Evolutionary conservation across 2,329 filamentous ascomycete species (phyloP).

Genomic region (Pseudomassariella vexata): DNA sequence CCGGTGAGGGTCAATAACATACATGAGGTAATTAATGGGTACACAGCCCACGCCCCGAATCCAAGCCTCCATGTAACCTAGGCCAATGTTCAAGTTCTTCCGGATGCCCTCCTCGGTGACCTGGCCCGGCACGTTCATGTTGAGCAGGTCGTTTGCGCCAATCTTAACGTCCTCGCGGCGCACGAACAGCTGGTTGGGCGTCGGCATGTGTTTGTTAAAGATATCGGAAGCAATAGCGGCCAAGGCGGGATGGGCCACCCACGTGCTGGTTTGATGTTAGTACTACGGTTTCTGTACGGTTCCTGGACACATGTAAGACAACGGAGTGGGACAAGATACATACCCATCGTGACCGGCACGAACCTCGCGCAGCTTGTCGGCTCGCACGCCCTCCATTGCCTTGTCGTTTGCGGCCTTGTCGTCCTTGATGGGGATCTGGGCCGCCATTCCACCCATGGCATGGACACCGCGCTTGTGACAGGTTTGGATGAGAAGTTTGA

Average conservation of each 20-base stretch:
- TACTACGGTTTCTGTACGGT: too few species aligned
- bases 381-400: slow-evolving; percentile 88
- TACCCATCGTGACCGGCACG: slow-evolving; percentile 83
- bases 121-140: slow-evolving; percentile 93
- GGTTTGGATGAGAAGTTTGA: slow-evolving; percentile 95
- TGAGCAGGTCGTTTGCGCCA: slow-evolving; percentile 82
- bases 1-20: too few species aligned
- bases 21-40: slow-evolving; percentile 96
- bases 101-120: slow-evolving; percentile 92
- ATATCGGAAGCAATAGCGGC: slow-evolving; percentile 82
- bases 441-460: slow-evolving; percentile 98
- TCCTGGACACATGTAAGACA: neutral
- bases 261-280: slow-evolving; percentile 46
- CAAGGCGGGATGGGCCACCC: slow-evolving; percentile 94
- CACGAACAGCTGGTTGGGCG: slow-evolving; percentile 90
- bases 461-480: slow-evolving; percentile 97
- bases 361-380: slow-evolving; percentile 94
- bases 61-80: slow-evolving; percentile 99
- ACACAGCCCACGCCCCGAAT: slow-evolving; percentile 90
- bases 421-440: slow-evolving; percentile 97
- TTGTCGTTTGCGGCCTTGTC: slow-evolving; percentile 85
- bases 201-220: slow-evolving; percentile 98
- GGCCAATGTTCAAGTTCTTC: slow-evolving; percentile 95
- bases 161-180: slow-evolving; percentile 86
- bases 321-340: neutral